Evolutionary conservation across 2,329 filamentous ascomycete genomes (phyloP), one percentile per base, ranked within the genome.

Genomic region (Shiraia bambusicola): DNA sequence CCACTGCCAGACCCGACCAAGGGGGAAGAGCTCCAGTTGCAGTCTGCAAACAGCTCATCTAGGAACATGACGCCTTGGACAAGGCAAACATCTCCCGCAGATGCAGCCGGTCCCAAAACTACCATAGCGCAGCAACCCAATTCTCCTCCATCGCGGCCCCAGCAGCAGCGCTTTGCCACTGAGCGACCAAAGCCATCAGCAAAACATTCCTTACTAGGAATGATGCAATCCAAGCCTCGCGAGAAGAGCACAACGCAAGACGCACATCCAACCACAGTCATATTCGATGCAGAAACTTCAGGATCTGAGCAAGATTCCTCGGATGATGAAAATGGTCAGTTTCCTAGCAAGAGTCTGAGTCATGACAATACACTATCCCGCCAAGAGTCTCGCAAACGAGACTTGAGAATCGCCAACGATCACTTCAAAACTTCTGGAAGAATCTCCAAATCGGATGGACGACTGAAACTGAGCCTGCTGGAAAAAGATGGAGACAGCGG

Each of bases 401-500:
- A 73, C 2, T 84, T 88, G 63, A 72, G 72, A 28, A 72, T 88
- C 13, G 76, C 75, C 4, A 85, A 88, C 52, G 76, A 86, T 3
- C 72, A 84, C 35, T 86, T 83, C 65, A 75, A 72, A 14, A 86
- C 82, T 1, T 81, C 76, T 48, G 84, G 84, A 16, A 81, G 74
- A 48, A 77, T 88, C 1, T 82, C 78, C 2, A 85, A 81, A 63
- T 76, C 72, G 33, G 86, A 90, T 62, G 87, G 87, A 0, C 77
- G 87, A 15, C 67, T 91, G 34, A 82, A 81, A 47, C 87, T 91
- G 47, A 85, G 82, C 4, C 76, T 90, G 57, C 30, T 58, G 6
- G 83, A 84, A 38, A 86, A 90, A 59, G 84, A 80, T 1, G 77
- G 77, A 41, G 82, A 84, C 50, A 83, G 74, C 1, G 86, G 86